Conservation (phyloP, 2,329 filamentous ascomycete genomes). For the Drechslera avenae region DNA sequence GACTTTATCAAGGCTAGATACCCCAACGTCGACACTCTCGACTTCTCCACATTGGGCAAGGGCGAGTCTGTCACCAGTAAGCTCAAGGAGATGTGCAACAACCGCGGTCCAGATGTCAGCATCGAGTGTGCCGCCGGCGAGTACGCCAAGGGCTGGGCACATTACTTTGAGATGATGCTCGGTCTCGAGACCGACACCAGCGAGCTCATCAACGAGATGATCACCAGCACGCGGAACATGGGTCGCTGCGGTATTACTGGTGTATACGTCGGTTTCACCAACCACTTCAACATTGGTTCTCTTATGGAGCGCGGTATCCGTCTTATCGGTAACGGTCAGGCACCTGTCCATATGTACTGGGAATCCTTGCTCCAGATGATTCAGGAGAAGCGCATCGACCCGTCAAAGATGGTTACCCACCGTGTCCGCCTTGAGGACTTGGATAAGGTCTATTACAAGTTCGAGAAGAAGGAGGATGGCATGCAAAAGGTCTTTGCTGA, state of each 20-base stretch:
- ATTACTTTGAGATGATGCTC: slow-evolving; percentile 62
- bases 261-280: slow-evolving; percentile 69
- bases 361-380: slow-evolving; percentile 72
- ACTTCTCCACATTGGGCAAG: slow-evolving; percentile 69
- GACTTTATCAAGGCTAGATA: slow-evolving; percentile 66
- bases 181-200: slow-evolving; percentile 84
- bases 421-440: slow-evolving; percentile 62
- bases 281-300: slow-evolving; percentile 82
- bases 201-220: slow-evolving; percentile 80
- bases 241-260: slow-evolving; percentile 79
- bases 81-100: slow-evolving; percentile 74
- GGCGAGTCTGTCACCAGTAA: slow-evolving; percentile 69
- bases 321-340: slow-evolving; percentile 70
- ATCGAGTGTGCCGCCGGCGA: slow-evolving; percentile 71
- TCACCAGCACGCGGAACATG: slow-evolving; percentile 70
- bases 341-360: slow-evolving; percentile 84
- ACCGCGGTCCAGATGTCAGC: slow-evolving; percentile 71
- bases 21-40: slow-evolving; percentile 69
- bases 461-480: slow-evolving; percentile 72
- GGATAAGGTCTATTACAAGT: slow-evolving; percentile 58
- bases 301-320: slow-evolving; percentile 84
- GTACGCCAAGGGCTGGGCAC: slow-evolving; percentile 65
- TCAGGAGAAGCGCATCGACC: slow-evolving; percentile 70
- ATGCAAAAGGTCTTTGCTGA: slow-evolving; percentile 81
- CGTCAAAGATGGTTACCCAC: slow-evolving; percentile 79